Base-by-base conservation (phyloP, 2,329 filamentous ascomycete genomes). In the Epicoccum nigrum region DNA sequence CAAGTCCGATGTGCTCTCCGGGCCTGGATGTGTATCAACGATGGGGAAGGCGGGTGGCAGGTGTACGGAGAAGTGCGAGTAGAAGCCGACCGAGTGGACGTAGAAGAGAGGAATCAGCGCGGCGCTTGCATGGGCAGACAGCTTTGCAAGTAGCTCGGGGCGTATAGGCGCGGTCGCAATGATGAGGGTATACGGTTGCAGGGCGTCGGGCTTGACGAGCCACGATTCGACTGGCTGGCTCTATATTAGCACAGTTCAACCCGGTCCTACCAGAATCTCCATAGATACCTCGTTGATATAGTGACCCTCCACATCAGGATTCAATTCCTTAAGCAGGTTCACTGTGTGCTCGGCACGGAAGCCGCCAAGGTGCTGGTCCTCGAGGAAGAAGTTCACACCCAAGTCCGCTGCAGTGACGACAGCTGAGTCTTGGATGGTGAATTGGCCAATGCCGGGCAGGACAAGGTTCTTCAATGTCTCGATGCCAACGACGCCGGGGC, bases 401-500 rank as follows among this genome's bases (percentile, higher is more conserved):
- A 99, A 79, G 66, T 99, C 94, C 33, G 86, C 81, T 61, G 96
- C 87, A 1, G 79, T 80, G n/a, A 99, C 92, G 2, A 82, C 73
- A 1, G 86, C 83, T 6, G 88, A 86, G 66, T 99, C 94, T 44
- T 89, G 87, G 55, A 99, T 96, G 0, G 90, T 95, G 72, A 97
- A 99, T 20, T 86, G 84, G 7, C 94, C 95, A 64, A 97, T 89
- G 3, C 92, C 87, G 50, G 94, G 94, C 7, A 99, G 79, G 3
- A 99, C 90, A n/a, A 99, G 84, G 70, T 99, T 99, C 81, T 99
- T 99, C 55, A 99, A 82, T 0, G 92, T 87, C 74, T 99, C 94
- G 11, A 95, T 83, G 12, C 92, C 94, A 27, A 92, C 89, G 2
- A 92, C 89, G 8, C 93, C 93, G n/a, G 88, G 77, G 2, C 91